Evolutionary conservation across 2,329 filamentous ascomycete species (phyloP), one percentile per base, ranked within the genome.

Genomic region (Monosporascus sp.): DNA sequence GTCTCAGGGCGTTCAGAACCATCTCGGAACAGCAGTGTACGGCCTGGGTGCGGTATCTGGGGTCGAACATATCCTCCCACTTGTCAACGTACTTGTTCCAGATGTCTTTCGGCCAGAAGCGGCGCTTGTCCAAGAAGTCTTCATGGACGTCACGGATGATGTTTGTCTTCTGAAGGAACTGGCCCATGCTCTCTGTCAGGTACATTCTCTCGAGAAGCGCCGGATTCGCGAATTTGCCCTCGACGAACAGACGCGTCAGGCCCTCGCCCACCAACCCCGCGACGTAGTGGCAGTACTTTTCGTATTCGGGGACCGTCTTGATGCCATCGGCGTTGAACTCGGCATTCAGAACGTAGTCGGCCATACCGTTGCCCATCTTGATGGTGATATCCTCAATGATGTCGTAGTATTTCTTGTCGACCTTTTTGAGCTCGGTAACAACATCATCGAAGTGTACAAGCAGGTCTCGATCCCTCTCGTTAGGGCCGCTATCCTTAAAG

Each of bases 311-410:
- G 62, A 96, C 75, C 0, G 89, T 93, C 67, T 91, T 80, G 55
- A 97, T 87, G 48, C 91, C 91, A 55, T 91, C 84, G 22, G 43
- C 5, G 60, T 82, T 76, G 72, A 88, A 81, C 63, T 94, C 89
- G 16, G 89, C 86, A 64, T 95, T 94, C 61, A 88, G 79, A 41
- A 84, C 89, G 70, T 96, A 99, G 73, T 99, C 93, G 27, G 94
- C 94, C 94, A 99, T 99, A 62, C 94, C 94, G 66, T 97, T 92
- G 59, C 92, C 93, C 94, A 99, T 99, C 74, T 91, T 89, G 66
- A 86, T 78, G 35, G 91, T 91, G 67, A 97, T 96, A 64, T 97
- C 93, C 72, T 87, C 87, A 73, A 99, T 94, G 67, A 97, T 92
- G 7, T 79, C 82, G 70, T 81, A 83, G 75, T 99, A 97, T 52